These are phyloP conservation scores for Yamadazyma ubonensis DNA, from an alignment of 805 yeast genomes.

Conservation along the genomic window DNA sequence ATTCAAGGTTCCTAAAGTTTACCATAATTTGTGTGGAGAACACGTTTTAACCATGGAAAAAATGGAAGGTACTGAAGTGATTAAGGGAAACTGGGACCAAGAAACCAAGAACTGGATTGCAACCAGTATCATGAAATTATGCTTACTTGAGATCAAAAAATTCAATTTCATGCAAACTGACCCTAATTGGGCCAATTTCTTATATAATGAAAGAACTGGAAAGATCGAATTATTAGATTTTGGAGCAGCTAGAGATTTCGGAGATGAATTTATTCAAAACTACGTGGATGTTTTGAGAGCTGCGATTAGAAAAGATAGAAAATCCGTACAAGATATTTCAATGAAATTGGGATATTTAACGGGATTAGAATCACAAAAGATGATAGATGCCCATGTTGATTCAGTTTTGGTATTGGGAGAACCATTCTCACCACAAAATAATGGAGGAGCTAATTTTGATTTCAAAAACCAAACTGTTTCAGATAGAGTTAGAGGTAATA, in stretches of 20 bases:
- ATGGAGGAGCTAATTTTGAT: conserved; percentile 55
- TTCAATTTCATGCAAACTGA: conserved; percentile 97
- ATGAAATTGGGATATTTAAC: conserved; percentile 81
- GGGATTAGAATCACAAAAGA: conserved; percentile 81
- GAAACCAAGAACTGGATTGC: conserved; percentile 78
- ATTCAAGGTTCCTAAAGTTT: conserved; percentile 80
- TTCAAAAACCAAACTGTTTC: conserved; percentile 88
- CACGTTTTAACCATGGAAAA: conserved; percentile 87
- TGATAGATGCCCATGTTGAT: conserved; percentile 91
- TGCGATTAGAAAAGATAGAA: conserved; percentile 68
- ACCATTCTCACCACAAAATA: conserved; percentile 67
- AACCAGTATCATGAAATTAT: conserved; percentile 79
- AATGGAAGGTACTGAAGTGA: conserved; percentile 81
- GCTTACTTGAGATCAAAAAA: conserved; percentile 78
- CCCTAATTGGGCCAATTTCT: conserved; percentile 98
- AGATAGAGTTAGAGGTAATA: conserved; percentile 85
- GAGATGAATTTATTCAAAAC: conserved; percentile 61
- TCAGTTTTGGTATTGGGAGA: conserved; percentile 90
- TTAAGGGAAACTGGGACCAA: conserved; percentile 73
- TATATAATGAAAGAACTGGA: conserved; percentile 68
- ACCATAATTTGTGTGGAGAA: conserved; percentile 71
- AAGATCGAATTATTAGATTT: conserved; percentile 88
- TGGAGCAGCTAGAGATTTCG: conserved; percentile 88
- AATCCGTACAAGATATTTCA: conserved; percentile 62
- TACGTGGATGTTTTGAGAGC: conserved; percentile 74